Evolutionary conservation across 2,329 filamentous ascomycete species (phyloP), one percentile per base, ranked within the genome.

Genomic region (Calonectria pteridis): DNA sequence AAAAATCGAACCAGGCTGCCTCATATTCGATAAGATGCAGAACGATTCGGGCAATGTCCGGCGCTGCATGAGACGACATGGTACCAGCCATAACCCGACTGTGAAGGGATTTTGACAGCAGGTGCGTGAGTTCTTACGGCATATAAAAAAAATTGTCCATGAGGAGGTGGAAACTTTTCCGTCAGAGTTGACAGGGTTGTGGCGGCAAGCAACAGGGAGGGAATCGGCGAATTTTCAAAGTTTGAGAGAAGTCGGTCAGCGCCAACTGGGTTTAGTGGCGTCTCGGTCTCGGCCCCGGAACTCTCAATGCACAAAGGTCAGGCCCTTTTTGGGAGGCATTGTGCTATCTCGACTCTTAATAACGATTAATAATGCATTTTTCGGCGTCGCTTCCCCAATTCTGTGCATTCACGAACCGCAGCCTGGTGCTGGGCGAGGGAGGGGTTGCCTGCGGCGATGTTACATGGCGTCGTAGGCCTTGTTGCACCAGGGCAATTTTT

Each of bases 401-500:
- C 23, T 59, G 55, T 62, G 55, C 26, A 35, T 46, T 51, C 29
- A 28, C 28, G 35, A 53, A 33, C 50, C 18, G 14, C 6, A 23
- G 29, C 26, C 23, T 40, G 33, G 14, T 62, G 35, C 13, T 40
- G 33, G 33, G 55, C 35, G 43, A 46, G 40, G 40, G 35, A 37
- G 35, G 43, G 43, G 43, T 46, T 29, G n/a, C n/a, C 37, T 23
- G n/a, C 16, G 55, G 35, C 13, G 33, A 62, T 62, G 62, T 31
- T 58, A 46, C 69, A 51, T 69, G 72, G 59, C 67, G 66, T 64
- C 31, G 16, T 66, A 10, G 26, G 20, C 50, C 37, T 63, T 28
- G 40, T 33, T 23, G 43, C 23, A 63, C 35, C 33, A 49, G 53
- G 49, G 69, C 20, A 46, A 11, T 49, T 64, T 46, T 23, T 23